These are phyloP conservation scores for Vaccinium darrowii DNA, from an alignment of 148 eudicot species.

Conservation along the genomic window DNA sequence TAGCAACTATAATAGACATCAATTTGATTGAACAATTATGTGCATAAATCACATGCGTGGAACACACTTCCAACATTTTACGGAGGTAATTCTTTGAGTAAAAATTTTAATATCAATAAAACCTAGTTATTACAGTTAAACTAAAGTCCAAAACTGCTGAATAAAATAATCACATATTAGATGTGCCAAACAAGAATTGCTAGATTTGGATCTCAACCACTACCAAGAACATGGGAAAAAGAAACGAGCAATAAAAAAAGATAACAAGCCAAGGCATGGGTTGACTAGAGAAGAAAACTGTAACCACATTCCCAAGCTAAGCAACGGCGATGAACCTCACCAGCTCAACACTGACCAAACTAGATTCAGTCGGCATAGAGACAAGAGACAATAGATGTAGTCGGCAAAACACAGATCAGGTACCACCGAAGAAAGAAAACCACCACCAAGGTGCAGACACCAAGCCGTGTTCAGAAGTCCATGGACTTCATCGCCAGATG, in stretches of 20 bases:
- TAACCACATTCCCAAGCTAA: not conserved
- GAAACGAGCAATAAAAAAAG: not conserved
- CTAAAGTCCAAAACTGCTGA: not conserved
- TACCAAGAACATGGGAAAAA: not conserved
- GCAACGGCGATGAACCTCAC: not conserved
- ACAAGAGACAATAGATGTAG: not conserved
- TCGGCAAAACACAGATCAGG: not conserved
- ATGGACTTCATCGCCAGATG: not conserved
- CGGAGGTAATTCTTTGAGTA: not conserved
- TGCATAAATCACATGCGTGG: not conserved
- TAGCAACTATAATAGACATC: not conserved
- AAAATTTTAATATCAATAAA: not conserved
- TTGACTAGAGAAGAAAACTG: not conserved
- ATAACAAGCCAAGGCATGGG: not conserved
- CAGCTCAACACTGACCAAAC: not conserved
- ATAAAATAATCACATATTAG: not conserved
- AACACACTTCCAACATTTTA: constrained; percentile 3
- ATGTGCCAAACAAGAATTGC: not conserved
- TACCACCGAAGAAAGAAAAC: not conserved
- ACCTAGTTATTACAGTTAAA: not conserved
- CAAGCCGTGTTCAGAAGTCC: not conserved
- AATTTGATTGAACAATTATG: constrained; percentile 2
- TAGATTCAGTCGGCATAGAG: not conserved
- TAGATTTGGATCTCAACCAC: constrained; percentile 1
- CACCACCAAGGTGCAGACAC: not conserved